Conservation (phyloP, 495 filamentous ascomycete genomes). For the Neurospora cerealis region DNA sequence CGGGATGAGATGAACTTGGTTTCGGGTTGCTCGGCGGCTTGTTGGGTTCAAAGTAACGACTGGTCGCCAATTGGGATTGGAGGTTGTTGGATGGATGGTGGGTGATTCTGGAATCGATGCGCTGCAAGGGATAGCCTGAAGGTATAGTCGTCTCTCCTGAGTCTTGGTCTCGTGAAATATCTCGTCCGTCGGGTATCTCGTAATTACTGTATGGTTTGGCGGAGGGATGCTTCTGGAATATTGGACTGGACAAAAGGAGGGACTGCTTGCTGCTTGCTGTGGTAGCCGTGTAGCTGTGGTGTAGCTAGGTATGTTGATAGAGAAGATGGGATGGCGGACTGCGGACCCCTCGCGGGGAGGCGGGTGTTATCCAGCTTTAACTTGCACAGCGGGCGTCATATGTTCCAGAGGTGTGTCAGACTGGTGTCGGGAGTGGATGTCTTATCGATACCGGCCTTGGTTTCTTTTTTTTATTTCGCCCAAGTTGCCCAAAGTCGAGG, state of each 20-base stretch:
- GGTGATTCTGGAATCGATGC: not conserved
- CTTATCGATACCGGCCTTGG: not conserved
- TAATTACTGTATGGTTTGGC: not conserved
- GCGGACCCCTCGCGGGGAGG: not conserved
- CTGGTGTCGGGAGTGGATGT: not conserved
- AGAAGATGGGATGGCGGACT: not conserved
- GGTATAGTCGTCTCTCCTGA: not conserved
- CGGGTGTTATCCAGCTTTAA: slow-evolving; percentile 6
- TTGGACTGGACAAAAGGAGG: not conserved
- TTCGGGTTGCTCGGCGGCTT: not conserved
- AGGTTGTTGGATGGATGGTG: not conserved
- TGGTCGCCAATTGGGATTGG: not conserved
- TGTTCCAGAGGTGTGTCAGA: not conserved
- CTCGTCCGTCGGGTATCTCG: not conserved
- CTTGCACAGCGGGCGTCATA: slow-evolving; percentile 18
- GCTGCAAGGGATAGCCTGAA: not conserved
- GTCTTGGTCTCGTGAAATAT: not conserved
- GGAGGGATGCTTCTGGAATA: not conserved
- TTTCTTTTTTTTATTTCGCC: not conserved
- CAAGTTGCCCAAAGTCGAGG: not conserved
- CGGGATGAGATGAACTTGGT: not conserved
- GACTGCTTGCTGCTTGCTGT: not conserved
- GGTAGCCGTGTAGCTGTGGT: not conserved
- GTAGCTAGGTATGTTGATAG: not conserved
- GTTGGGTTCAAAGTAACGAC: not conserved